Percentiles rank a stretch among this genome's conserved stretches.
phyloP scores from a whole-genome alignment of 2,329 filamentous ascomycete species.

The Apiospora saccharicola region DNA sequence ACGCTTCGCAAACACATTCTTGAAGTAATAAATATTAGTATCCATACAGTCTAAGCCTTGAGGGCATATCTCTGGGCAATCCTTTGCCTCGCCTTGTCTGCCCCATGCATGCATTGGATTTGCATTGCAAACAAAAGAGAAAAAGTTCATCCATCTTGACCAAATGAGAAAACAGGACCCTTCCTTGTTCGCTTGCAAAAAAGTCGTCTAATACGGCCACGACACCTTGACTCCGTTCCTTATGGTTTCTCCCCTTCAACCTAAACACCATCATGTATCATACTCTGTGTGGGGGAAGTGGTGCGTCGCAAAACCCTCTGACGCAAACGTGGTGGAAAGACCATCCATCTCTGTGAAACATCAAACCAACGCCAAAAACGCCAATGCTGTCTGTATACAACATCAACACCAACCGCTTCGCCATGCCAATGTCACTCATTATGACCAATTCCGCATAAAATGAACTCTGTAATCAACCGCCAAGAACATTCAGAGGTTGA shows the following conservation, averaged over 20 bases:
- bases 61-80: not conserved
- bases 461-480: not conserved
- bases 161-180: not conserved
- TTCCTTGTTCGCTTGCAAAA: not conserved
- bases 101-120: not conserved
- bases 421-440: not conserved
- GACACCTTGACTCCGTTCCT: not conserved
- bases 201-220: not conserved
- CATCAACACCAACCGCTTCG: not conserved
- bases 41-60: slow-evolving; percentile 7
- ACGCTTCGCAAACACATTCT: not conserved
- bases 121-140: not conserved
- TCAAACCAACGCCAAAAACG: not conserved
- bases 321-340: not conserved
- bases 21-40: slow-evolving; percentile 4
- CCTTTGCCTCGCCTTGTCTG: not conserved
- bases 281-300: not conserved
- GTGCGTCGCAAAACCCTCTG: not conserved
- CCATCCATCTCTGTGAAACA: not conserved
- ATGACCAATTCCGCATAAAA: not conserved
- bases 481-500: not conserved
- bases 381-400: slow-evolving; percentile 7
- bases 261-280: not conserved
- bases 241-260: not conserved
- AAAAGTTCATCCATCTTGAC: not conserved